phyloP scores from a whole-genome alignment of 1,284 basidiomycete genomes.

The Rhodotorula sp. region DNA sequence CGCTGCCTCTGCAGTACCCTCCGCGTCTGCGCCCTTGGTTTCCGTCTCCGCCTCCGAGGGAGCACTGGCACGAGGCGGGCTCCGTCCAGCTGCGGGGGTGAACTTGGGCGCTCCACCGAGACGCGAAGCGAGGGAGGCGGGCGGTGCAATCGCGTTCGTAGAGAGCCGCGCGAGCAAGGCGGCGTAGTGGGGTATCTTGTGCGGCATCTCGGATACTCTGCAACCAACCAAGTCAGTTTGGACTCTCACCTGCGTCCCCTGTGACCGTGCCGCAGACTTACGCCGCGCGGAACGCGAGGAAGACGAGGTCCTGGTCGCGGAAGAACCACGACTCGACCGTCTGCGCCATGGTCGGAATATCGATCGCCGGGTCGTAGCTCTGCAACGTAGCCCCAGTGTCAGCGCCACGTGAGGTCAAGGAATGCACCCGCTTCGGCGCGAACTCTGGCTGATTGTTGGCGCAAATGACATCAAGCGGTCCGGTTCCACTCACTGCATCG shows the following conservation, averaged over 20 bases:
- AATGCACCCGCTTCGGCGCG: not conserved
- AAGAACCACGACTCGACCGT: slow-evolving; percentile 32
- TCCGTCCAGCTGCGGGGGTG: not conserved
- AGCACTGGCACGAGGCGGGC: not conserved
- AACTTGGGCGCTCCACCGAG: not conserved
- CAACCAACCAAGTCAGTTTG: not conserved
- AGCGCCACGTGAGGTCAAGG: no score
- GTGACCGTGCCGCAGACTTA: slow-evolving; percentile 9
- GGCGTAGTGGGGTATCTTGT: slow-evolving; percentile 84
- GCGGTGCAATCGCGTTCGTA: slow-evolving; percentile 27
- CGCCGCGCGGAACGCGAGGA: slow-evolving; percentile 44
- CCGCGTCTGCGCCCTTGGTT: not conserved
- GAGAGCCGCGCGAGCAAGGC: slow-evolving; percentile 68
- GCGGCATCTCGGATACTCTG: slow-evolving; percentile 82
- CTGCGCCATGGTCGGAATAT: slow-evolving; percentile 34
- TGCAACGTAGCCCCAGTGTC: not conserved
- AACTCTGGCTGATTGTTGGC: not conserved
- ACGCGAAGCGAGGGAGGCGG: slow-evolving; percentile 25
- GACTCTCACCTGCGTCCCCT: not conserved
- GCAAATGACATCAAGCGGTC: not conserved
- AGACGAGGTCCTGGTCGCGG: slow-evolving; percentile 34
- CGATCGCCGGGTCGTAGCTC: slow-evolving; percentile 34
- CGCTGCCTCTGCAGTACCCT: not conserved
- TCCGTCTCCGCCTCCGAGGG: not conserved
- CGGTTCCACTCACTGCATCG: slow-evolving; percentile 14